A percentile compares a stretch with the other conserved stretches of the same genome.
These are phyloP conservation scores for Fragilaria crotonensis DNA, from an alignment of 108 stramenopile species.

Conservation along the genomic window DNA sequence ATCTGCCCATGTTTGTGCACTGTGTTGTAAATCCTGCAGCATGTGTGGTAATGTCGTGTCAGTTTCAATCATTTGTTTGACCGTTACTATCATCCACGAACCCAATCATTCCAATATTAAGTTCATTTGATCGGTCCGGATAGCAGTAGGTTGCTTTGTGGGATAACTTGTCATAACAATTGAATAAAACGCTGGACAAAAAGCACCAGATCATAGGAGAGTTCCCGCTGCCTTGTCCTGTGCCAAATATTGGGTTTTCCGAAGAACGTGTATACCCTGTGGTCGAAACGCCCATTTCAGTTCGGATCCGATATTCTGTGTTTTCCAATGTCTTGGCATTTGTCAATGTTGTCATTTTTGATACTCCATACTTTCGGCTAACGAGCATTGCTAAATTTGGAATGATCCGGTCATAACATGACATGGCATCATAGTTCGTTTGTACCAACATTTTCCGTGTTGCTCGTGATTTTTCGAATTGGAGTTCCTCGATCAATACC, in stretches of 20 bases:
- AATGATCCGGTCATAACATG: too few relatives aligned
- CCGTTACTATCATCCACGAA: not conserved
- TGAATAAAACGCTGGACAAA: not conserved
- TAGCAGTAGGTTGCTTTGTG: not conserved
- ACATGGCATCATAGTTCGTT: too few relatives aligned
- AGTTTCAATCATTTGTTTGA: too few relatives aligned
- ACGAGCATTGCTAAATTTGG: not conserved
- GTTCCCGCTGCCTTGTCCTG: not conserved
- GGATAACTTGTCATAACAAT: not conserved
- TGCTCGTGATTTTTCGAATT: not conserved
- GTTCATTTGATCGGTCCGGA: not conserved
- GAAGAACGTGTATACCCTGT: not conserved
- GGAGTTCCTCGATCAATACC: too few relatives aligned
- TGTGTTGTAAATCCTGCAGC: too few relatives aligned
- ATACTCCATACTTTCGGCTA: not conserved
- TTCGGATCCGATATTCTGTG: not conserved
- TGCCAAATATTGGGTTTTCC: not conserved
- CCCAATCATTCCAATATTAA: not conserved
- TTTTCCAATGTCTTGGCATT: not conserved
- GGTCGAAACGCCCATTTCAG: too few relatives aligned
- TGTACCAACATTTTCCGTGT: not conserved
- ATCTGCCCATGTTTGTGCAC: too few relatives aligned
- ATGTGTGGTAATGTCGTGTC: too few relatives aligned
- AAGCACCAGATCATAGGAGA: too few relatives aligned
- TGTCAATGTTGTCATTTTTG: not conserved